These are phyloP conservation scores for Cercis canadensis DNA, from an alignment of 306 rosid species.

Conservation along the genomic window DNA sequence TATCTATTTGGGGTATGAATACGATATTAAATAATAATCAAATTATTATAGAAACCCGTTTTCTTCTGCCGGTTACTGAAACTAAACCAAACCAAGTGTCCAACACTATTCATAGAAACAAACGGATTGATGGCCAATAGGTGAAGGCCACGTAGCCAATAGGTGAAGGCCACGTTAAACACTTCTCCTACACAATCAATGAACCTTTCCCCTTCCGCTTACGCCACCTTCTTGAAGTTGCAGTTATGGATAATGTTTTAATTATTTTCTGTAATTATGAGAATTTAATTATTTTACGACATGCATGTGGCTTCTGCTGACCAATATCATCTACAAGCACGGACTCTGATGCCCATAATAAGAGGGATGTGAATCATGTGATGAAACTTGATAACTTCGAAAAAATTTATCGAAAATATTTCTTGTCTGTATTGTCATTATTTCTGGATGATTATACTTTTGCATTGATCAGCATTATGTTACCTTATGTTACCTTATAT, in stretches of 20 bases:
- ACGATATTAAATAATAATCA: no score
- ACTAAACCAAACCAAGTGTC: background rate
- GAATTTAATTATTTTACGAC: background rate
- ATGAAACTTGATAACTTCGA: no score
- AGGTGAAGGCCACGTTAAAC: slow-evolving; percentile 31
- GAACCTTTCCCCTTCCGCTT: background rate
- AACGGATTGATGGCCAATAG: slow-evolving; percentile 2
- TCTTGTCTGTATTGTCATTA: no score
- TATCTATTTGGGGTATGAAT: no score
- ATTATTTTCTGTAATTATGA: background rate
- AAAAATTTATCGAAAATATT: no score
- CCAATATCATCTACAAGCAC: background rate
- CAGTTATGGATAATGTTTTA: background rate
- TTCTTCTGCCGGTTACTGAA: slow-evolving; percentile 27
- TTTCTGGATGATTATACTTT: no score
- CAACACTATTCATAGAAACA: background rate
- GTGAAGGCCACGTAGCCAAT: no score
- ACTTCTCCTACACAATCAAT: slow-evolving; percentile 2
- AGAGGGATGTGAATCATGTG: no score
- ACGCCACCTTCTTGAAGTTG: slow-evolving; percentile 38
- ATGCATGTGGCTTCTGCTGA: background rate
- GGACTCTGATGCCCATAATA: no score
- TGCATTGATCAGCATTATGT: no score
- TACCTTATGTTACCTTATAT: no score
- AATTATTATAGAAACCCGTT: slow-evolving; percentile 8